Base-by-base conservation (phyloP, 1,284 basidiomycete genomes). In the Tylopilus sp. region DNA sequence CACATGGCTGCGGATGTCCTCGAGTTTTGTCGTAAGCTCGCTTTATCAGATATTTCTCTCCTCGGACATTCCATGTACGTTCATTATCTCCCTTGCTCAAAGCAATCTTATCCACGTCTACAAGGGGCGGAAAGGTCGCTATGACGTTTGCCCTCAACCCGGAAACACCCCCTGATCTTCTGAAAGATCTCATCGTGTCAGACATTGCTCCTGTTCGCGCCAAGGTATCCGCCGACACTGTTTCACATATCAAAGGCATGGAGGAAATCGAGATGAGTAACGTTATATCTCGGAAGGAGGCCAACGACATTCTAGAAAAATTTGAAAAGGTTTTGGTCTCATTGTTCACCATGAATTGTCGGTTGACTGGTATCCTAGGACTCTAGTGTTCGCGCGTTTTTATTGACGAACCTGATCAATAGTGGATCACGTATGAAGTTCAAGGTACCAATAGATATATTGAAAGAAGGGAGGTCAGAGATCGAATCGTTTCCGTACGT, bases 71-170 rank as follows among this genome's bases (percentile, higher is more conserved):
- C 94, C 3, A 95, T 96, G 94, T 93, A 72, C 56, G 88, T 79
- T 57, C 19, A 29, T 47, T 47, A 12, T 24, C 44, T 56, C 39
- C 9, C 13, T 39, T 33, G n/a, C 15, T 38, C 4, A 10, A 36
- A 22, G 15, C 47, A 4, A 4, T 57, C 60, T 69, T 57, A 78
- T 44, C 22, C 6, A 51, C 39, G 4, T 61, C 16, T 33, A 52
- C 38, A 66, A 95, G 93, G 92, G 95, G 95, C 64, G 95, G 95
- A 18, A 97, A 97, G 79, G 92, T 90, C 1, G 93, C 91, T 0
- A 95, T 95, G 93, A 77, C 91, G 1, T 80, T 94, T 38, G 94
- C 95, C 1, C 85, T 97, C 29, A 76, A 84, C 72, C 80, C 87
- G 38, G 75, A 83, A 6, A 82, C 86, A 24, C 84, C 86, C 6